Base-by-base conservation (phyloP, 345 rosid species). In the Syzygium grande region DNA sequence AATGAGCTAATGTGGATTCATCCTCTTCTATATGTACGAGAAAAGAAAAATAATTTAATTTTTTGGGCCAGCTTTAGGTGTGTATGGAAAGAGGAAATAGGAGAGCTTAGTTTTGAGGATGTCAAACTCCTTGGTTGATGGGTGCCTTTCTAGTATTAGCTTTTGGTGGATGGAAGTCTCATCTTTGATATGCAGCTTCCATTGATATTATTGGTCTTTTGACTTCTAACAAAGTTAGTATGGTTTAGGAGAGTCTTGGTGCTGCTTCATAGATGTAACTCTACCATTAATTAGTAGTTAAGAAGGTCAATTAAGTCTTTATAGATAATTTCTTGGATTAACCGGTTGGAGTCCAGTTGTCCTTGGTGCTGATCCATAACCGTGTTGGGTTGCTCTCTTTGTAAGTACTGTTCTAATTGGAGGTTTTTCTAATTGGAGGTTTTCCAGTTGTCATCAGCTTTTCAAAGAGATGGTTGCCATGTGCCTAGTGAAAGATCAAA, bases 391-490 rank as follows among this genome's bases (percentile, higher is more conserved):
- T n/a, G 8, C 34, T 58, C 51, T 77, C 86, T 84, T 61, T 88
- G 86, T 43, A 86, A 55, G 86, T 88, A 88, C 88, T 92, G 89
- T 94, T 94, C 99, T 98, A 91, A 98, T 94, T 92, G 89, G 94
- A 93, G 91, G 91, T 93, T 93, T 95, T 94, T 94, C 99, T 98
- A 91, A 98, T 94, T 92, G 89, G 94, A 93, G 91, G 91, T 93
- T 93, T 95, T 94, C 94, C 98, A 94, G 98, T 92, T 94, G 99
- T 98, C 89, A 93, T 91, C 98, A 98, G 99, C 94, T 98, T 91
- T 98, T 98, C 93, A 98, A 98, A 98, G 99, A 98, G 93, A 97
- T 98, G 99, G 98, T 98, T 88, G 99, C 99, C 80, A 97, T 98
- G 99, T 97, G 99, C 94, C 93, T 98, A 90, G 99, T 96, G 93